Base-by-base conservation (phyloP, 192 early-diverging fungal genomes). In the Coemansia sp. region DNA sequence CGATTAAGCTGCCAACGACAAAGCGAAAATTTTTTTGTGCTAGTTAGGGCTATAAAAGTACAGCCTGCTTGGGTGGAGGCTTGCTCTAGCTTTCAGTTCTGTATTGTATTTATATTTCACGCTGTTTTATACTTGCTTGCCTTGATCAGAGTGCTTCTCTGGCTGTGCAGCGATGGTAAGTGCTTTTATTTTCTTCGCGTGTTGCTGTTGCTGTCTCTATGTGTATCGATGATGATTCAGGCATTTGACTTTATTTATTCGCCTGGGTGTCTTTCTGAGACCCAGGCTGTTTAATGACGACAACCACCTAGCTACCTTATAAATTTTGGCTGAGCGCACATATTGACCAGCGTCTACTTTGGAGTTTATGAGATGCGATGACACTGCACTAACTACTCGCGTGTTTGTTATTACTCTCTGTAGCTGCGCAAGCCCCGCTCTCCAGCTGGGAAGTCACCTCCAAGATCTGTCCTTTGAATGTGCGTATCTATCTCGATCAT, bases 221-320 rank as follows among this genome's bases (percentile, higher is more conserved):
- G 61, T 36, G 63, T 36, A 42, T 43, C 73, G 22, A 60, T 75
- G 73, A 75, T 79, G 77, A 79, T 66, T 70, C 72, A 79, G 77
- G 77, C 77, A 79, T 79, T 79, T 79, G 77, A 71, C 77, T 79
- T 67, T 70, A 79, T 79, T 73, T 74, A 74, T 62, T 43, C 65
- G 59, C 63, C 13, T 29, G 46, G 29, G 13, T 22, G 20, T 42
- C 72, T 70, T 71, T 74, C 55, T 73, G 67, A 57, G 76, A 47
- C 24, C 18, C 71, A 24, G 54, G 13, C 42, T 16, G 68, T 66
- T 41, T 74, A 74, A 79, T 79, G 77, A 74, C 77, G 77, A 79
- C 22, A 78, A 74, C 13, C 61, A n/a, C 72, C 77, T 79, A 73
- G 72, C 77, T 79, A 79, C 77, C 77, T 71, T 71, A 63, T 33